Evolutionary conservation across 495 filamentous ascomycete genomes (phyloP), one percentile per base, ranked within the genome.

Genomic region (Lasiosphaeria hispida): DNA sequence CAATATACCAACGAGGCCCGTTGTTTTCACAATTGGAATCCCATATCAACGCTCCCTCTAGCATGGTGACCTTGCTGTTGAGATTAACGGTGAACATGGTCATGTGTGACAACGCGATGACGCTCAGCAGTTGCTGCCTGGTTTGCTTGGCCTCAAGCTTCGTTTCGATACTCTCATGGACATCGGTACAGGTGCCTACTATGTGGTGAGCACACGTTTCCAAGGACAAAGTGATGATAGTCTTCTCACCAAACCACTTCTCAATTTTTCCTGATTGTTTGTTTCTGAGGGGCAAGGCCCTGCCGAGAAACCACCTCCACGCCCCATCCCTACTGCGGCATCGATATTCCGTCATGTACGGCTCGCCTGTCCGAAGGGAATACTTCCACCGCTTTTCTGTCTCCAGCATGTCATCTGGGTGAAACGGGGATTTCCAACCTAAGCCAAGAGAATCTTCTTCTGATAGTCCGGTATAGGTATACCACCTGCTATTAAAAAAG

Each of bases 261-360:
- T 86, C 72, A 41, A 90, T 88, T 34, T 73, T 69, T 0, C 83
- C 83, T 3, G 74, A 86, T 50, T 77, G 77, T 52, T 78, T 78
- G 61, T 88, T 82, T 50, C 72, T 72, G 53, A 90, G 67, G 0
- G 87, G 87, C 36, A 86, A 57, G 1, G 85, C 87, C 39, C 82
- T 76, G 35, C 83, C 84, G 4, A 89, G 72, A 80, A 91, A 89
- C 87, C 86, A 89, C 41, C 85, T 73, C 81, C 80, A 89, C 41
- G 84, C 81, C 4, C 85, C 86, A 48, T 83, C 77, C 39, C 80
- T 77, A 40, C 76, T 81, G 45, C 69, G 73, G 49, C 82, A 85
- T n/a, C 87, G 82, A 58, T 88, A 90, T 63, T 91, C 88, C 10
- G 77, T 81, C 36, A 67, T 66, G 63, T 85, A 90, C 18, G 83